These are phyloP conservation scores for Colletotrichum sp. DNA, from an alignment of 2,329 filamentous ascomycete species.

Conservation along the genomic window DNA sequence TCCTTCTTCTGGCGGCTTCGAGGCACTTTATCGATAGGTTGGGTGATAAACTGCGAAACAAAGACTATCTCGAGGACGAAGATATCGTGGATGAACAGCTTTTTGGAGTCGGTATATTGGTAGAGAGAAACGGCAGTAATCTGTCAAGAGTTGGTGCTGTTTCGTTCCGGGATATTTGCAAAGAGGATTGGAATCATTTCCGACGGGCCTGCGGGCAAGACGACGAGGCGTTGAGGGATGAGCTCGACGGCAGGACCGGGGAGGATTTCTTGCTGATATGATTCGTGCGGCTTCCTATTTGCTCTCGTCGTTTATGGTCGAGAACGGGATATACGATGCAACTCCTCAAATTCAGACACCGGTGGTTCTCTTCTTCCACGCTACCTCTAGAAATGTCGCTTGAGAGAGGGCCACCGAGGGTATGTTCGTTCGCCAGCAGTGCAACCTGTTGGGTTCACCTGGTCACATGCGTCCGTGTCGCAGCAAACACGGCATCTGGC, in stretches of 20 bases:
- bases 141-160: neutral
- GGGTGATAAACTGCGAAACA: neutral
- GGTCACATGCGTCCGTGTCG: neutral
- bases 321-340: neutral
- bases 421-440: neutral
- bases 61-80: neutral
- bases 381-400: neutral
- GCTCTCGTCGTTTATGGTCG: neutral
- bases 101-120: neutral
- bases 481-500: neutral
- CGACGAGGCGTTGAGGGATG: neutral
- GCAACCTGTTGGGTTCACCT: neutral
- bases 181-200: neutral
- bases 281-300: neutral
- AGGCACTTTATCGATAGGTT: neutral
- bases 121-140: neutral
- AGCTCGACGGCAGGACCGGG: neutral
- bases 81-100: neutral
- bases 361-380: neutral
- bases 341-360: neutral
- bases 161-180: neutral
- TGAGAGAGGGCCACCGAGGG: neutral
- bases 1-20: neutral
- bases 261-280: neutral
- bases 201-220: neutral